Evolutionary conservation across 192 early-diverging fungal species (phyloP), one percentile per base, ranked within the genome.

Genomic region (Chytriomyces sp.): DNA sequence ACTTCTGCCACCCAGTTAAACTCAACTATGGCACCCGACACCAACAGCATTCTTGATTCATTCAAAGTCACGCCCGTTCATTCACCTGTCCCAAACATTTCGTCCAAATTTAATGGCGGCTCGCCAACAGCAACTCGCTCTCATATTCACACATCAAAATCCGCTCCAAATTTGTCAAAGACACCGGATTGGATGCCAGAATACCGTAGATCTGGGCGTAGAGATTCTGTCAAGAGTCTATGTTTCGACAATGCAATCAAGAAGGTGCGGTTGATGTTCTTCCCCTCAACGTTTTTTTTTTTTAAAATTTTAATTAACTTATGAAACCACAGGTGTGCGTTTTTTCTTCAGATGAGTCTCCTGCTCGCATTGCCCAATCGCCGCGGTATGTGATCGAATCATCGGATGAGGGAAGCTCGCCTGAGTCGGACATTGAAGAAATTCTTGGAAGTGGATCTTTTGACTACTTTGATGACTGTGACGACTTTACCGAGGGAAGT

Each of bases 311-410:
- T 43, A 35, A 35, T 11, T 45, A 26, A 48, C 48, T 68, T 5
- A 68, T 50, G 46, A 68, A 9, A 16, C 62, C 67, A 49, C 26
- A 71, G 69, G 76, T 77, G 23, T 77, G 76, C 76, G 13, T 77
- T 49, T 77, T 77, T 61, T 70, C 66, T 18, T 70, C 67, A 13
- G 67, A 69, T 23, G 76, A 77, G 20, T 61, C 45, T 16, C 76
- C 76, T 16, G 50, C 67, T 28, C 45, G 67, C 11, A 70, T 77
- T 44, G n/a, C 67, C 6, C 68, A 70, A 60, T 70, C 53, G 18
- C 66, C 67, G 20, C 48, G 50, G 24, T 69, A 70, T 44, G 65
- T 50, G 70, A 35, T 45, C 5, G 64, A 57, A 49, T 67, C 62
- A 2, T 44, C 50, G 63, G 64, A 76, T 69, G 64, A 67, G 7